Conservation (phyloP, 352 stramenopile species). For the Pythium biforme region DNA sequence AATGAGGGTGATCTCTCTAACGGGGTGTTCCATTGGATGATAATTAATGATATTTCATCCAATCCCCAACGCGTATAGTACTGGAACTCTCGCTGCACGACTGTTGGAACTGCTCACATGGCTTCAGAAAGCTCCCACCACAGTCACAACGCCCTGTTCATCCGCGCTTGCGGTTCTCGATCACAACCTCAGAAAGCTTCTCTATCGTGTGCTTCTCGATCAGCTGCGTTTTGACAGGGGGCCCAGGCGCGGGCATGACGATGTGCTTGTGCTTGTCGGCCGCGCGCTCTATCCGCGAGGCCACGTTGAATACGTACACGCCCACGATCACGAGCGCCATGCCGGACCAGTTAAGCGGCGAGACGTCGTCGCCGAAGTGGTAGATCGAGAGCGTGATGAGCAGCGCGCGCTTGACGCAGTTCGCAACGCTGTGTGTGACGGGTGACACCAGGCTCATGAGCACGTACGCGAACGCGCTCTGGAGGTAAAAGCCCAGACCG, state of each 20-base stretch:
- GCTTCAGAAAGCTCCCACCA: constrained; percentile 6
- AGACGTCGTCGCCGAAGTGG: constrained; percentile 87
- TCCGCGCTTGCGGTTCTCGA: constrained; percentile 41
- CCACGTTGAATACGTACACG: constrained; percentile 87
- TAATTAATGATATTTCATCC: too few species aligned
- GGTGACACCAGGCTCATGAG: constrained; percentile 91
- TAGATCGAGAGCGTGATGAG: constrained; percentile 91
- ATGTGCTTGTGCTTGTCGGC: constrained; percentile 27
- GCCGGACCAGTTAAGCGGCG: constrained; percentile 76
- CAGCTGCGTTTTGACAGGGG: not conserved
- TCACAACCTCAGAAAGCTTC: constrained; percentile 62
- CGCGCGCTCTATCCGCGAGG: constrained; percentile 62
- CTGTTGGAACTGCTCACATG: too few species aligned
- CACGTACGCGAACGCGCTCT: constrained; percentile 89
- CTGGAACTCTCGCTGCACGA: too few species aligned
- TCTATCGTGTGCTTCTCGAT: constrained; percentile 57
- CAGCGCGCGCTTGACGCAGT: constrained; percentile 89
- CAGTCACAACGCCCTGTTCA: too few species aligned
- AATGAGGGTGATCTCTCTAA: too few species aligned
- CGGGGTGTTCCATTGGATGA: too few species aligned
- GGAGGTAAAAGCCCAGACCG: constrained; percentile 87
- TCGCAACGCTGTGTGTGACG: constrained; percentile 89
- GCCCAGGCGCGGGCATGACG: constrained; percentile 31
- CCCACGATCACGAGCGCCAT: constrained; percentile 87
- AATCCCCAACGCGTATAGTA: too few species aligned